These are phyloP conservation scores for Aspergillus baeticus DNA, from an alignment of 495 filamentous ascomycete species.

Conservation along the genomic window DNA sequence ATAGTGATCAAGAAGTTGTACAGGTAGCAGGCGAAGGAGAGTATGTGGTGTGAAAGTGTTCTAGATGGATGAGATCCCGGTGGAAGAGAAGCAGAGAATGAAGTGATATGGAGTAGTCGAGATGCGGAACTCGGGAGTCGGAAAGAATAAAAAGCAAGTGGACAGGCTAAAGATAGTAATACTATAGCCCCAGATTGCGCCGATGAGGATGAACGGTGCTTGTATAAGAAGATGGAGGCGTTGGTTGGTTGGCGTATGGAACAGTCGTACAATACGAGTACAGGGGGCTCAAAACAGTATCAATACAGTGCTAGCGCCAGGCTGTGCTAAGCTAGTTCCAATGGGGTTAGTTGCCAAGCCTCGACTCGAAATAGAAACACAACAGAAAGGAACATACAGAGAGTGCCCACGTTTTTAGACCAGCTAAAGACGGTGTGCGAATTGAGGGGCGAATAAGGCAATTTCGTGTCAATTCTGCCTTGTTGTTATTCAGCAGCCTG, in stretches of 20 bases:
- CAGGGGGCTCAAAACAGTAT: slow-evolving; percentile 1
- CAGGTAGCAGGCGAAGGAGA: neutral
- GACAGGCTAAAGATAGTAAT: slow-evolving; percentile 3
- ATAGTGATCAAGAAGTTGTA: slow-evolving; percentile 1
- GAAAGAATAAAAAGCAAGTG: neutral
- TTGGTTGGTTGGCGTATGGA: neutral
- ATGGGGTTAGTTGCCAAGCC: neutral
- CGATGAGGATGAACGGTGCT: neutral
- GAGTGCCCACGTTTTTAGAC: neutral
- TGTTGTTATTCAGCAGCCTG: neutral
- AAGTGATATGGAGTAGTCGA: neutral
- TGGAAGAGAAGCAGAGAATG: neutral
- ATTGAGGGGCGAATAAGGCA: neutral
- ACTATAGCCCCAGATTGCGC: neutral
- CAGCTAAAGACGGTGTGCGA: slow-evolving; percentile 1
- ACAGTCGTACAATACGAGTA: neutral
- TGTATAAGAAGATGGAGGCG: neutral
- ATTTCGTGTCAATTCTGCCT: neutral
- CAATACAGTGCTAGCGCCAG: neutral
- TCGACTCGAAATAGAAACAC: slow-evolving; percentile 1
- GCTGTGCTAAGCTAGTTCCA: neutral
- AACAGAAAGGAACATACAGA: neutral
- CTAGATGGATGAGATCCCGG: neutral
- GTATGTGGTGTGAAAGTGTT: neutral
- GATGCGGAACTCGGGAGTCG: slow-evolving; percentile 1